Evolutionary conservation across 2,329 filamentous ascomycete genomes (phyloP), one percentile per base, ranked within the genome.

Genomic region (Claviceps purpurea): DNA sequence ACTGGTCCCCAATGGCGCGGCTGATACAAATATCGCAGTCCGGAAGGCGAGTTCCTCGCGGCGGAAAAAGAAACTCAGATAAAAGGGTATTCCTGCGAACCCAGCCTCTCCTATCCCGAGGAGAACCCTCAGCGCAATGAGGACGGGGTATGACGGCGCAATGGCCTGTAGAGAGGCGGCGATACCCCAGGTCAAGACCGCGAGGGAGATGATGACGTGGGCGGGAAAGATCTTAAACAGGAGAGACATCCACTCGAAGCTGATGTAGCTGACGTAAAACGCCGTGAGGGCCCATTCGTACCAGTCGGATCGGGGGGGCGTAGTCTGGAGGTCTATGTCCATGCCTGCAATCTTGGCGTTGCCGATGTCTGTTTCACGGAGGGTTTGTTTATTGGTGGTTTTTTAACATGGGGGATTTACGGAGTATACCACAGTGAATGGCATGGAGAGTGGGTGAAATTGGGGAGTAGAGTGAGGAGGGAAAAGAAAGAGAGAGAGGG

Each of bases 1-100:
- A 1, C 82, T 84, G 43, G 87, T 93, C 1, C 89, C 88, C 4
- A 95, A 74, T 1, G 79, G 79, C 1, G 89, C 89, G 57, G 93
- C 90, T 59, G 87, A 89, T 51, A 96, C 83, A 67, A 95, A 94
- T 1, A 95, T 76, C 22, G 89, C 90, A 0, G 87, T 93, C 40
- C 90, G 75, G 55, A 93, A 84, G 0, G 90, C 91, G 38, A 96
- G 72, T 65, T 97, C 91, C 45, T 78, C 70, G 39, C 78, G 67
- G 59, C 73, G 77, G 64, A 78, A 84, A 65, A 84, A 84, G 65
- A 82, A 82, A 16, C 78, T 81, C 37, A 84, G 66, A 57, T 82
- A 84, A 54, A 80, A 78, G 0, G 81, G 81, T 40, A 84, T 74
- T 3, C 80, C 79, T 0, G 77, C 75, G 56, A 85, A 85, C 2